A percentile compares a stretch with the other conserved stretches of the same genome.
Conservation (phyloP, 2,329 filamentous ascomycete species). For the Aspergillus sp. region DNA sequence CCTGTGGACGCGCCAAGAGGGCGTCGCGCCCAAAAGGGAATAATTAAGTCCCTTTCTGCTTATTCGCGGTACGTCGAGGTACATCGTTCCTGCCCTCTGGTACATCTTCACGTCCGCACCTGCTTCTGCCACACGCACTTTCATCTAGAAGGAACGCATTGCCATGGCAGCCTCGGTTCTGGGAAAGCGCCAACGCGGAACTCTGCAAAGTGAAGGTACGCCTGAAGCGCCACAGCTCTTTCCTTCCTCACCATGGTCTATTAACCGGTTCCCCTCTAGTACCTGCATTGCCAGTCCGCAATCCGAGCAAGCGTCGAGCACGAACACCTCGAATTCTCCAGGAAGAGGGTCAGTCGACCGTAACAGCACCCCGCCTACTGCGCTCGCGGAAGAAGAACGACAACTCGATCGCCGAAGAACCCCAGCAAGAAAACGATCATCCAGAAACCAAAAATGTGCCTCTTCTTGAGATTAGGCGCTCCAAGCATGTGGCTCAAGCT, state of each 20-base stretch:
- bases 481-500: slow-evolving; percentile 42
- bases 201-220: slow-evolving; percentile 35
- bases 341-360: slow-evolving; percentile 20
- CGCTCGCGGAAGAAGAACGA: slow-evolving; percentile 29
- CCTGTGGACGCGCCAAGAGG: not conserved
- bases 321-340: slow-evolving; percentile 36
- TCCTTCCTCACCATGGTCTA: not conserved
- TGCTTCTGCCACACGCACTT: slow-evolving; percentile 14
- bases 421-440: slow-evolving; percentile 23
- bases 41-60: not conserved
- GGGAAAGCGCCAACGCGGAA: slow-evolving; percentile 38
- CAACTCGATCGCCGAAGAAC: slow-evolving; percentile 20
- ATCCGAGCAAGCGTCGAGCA: slow-evolving; percentile 41
- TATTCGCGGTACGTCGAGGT: not conserved
- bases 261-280: slow-evolving; percentile 4
- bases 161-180: slow-evolving; percentile 35
- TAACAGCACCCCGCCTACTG: slow-evolving; percentile 23
- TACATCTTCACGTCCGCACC: not conserved
- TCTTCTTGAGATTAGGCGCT: slow-evolving; percentile 31
- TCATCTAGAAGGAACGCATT: slow-evolving; percentile 6
- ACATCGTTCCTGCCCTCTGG: not conserved
- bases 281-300: slow-evolving; percentile 25
- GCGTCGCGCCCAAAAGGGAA: not conserved
- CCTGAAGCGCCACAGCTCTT: slow-evolving; percentile 1
- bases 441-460: slow-evolving; percentile 12